Evolutionary conservation across 768 basidiomycete species (phyloP), one percentile per base, ranked within the genome.

Genomic region (Sarcodon aspratus): DNA sequence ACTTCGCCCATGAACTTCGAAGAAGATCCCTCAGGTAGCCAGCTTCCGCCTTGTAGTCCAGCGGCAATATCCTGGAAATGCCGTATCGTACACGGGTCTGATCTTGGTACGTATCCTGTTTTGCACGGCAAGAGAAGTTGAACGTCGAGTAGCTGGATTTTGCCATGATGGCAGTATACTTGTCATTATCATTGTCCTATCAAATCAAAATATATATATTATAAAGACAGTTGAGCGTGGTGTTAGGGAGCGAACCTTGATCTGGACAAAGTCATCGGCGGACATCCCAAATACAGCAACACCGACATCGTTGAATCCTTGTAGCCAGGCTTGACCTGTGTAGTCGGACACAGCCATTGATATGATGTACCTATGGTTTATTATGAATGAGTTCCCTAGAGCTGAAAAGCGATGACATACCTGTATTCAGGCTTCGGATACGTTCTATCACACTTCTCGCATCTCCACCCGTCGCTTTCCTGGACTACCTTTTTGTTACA

Each of bases 261-360:
- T 71, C n/a, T 71, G 73, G 48, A 82, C 64, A 38, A 98, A 61
- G 11, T 93, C 82, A 56, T 92, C 78, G 9, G 90, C 95, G 33
- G 76, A 66, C 68, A 79, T 82, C 27, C 79, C 85, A 53, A 97
- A 82, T 12, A 99, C 65, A 4, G 70, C 67, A 47, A 79, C 63
- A 5, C 92, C 96, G 33, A 85, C 79, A 6, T 98, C 95, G 61
- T 99, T 95, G 73, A 99, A 99, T 3, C 87, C 91, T 53, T 89
- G 88, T 42, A 97, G 69, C 95, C 95, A 98, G 13, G 80, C 75
- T 63, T 94, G 89, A 17, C 80, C 82, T 13, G 90, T 87, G 68
- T 82, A 78, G 63, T 99, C 96, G n/a, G 89, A 78, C 2, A 91
- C 82, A 44, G 87, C 88, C 69, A 96, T 72, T 36, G 80, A 76